Conservation (phyloP, 1,284 basidiomycete species). For the Sporisorium scitamineum region DNA sequence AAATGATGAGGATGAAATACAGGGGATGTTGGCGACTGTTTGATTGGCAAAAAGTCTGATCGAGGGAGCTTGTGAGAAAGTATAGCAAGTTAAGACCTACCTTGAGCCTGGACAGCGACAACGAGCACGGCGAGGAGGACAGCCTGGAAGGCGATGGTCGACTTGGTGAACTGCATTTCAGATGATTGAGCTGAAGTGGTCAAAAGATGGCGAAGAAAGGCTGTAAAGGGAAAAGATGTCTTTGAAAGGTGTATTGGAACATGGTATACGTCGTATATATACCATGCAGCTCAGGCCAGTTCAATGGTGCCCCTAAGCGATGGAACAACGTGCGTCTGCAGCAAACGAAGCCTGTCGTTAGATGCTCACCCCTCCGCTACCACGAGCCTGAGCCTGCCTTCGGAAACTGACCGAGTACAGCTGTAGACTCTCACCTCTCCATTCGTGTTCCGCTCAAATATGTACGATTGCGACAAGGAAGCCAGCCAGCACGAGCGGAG, state of each 20-base stretch:
- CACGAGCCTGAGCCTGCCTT: too few species aligned
- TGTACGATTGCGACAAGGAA: too few species aligned
- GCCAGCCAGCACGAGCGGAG: too few species aligned
- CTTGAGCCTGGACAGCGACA: conserved; percentile 28
- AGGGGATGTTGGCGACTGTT: not conserved
- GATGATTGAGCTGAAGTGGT: not conserved
- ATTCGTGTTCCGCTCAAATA: too few species aligned
- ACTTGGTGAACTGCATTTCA: conserved; percentile 43
- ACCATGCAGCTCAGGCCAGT: not conserved
- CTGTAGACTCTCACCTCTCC: too few species aligned
- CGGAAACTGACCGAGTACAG: too few species aligned
- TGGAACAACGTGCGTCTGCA: too few species aligned
- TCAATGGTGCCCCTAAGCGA: too few species aligned
- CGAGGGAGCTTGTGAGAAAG: too few species aligned
- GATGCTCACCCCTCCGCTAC: too few species aligned
- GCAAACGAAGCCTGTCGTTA: too few species aligned
- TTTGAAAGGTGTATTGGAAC: too few species aligned
- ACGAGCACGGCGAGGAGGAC: conserved; percentile 36
- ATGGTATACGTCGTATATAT: not conserved
- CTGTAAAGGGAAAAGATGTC: not conserved
- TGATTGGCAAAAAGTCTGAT: not conserved
- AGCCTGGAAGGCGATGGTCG: conserved; percentile 30
- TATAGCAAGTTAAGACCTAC: conserved; percentile 13
- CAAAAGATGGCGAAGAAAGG: not conserved
- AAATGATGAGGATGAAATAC: not conserved